A percentile compares a stretch with the other conserved stretches of the same genome.
Evolutionary conservation across 352 stramenopile genomes (phyloP).

Genomic region (Phytophthora crassamura): DNA sequence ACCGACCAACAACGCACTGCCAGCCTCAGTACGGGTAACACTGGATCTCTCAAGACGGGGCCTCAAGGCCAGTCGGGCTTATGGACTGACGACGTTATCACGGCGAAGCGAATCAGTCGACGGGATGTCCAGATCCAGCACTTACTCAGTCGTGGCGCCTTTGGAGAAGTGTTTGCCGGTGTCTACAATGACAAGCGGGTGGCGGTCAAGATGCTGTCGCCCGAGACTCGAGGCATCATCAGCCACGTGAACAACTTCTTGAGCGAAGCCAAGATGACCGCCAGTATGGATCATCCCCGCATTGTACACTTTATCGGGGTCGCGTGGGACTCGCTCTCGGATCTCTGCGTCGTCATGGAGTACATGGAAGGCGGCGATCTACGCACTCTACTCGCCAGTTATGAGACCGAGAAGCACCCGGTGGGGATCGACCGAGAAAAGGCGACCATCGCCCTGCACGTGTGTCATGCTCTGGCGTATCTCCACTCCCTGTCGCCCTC

Average conservation of each 20-base stretch:
- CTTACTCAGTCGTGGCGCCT: conserved; percentile 41
- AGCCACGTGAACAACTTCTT: conserved; percentile 47
- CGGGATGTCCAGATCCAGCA: conserved; percentile 13
- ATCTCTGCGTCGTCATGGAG: conserved; percentile 48
- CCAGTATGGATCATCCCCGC: conserved; percentile 46
- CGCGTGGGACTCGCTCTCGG: conserved; percentile 46
- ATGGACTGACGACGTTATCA: conserved; percentile 32
- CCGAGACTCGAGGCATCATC: conserved; percentile 16
- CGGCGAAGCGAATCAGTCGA: conserved; percentile 26
- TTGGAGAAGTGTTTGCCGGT: conserved; percentile 45
- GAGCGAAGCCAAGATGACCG: conserved; percentile 52
- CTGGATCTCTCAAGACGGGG: background rate
- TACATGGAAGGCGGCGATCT: conserved; percentile 46
- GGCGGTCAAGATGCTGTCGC: conserved; percentile 44
- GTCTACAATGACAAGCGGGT: conserved; percentile 31
- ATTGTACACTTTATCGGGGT: too few species aligned
- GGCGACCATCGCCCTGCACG: conserved; percentile 36
- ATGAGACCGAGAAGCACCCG: background rate
- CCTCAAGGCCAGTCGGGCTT: background rate
- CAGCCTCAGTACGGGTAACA: too few species aligned
- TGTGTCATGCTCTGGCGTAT: too few species aligned
- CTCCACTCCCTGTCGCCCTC: too few species aligned
- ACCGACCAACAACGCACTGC: background rate
- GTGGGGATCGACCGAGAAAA: conserved; percentile 9
- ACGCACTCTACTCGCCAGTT: conserved; percentile 27